Evolutionary conservation across 2,329 filamentous ascomycete species (phyloP).

Genomic region (Monosporascus sp.): DNA sequence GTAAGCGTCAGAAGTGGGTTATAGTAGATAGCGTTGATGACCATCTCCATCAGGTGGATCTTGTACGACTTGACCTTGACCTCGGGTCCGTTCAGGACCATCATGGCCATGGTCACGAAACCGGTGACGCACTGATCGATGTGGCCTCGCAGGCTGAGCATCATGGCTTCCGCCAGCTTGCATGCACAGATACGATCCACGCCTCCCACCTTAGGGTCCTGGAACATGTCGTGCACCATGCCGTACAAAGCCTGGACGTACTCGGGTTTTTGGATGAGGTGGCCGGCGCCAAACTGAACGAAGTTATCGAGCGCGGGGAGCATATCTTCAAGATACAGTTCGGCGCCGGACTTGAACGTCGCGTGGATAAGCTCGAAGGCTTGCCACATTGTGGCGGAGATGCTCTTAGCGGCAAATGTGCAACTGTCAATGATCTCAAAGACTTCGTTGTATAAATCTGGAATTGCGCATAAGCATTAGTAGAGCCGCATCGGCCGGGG

Average conservation of each 20-base stretch:
- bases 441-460: constrained; percentile 92
- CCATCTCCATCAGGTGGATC: constrained; percentile 97
- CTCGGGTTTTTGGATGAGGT: constrained; percentile 74
- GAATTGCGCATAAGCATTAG: constrained; percentile 12
- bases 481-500: constrained; percentile 4
- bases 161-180: constrained; percentile 94
- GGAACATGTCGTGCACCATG: constrained; percentile 95
- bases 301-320: constrained; percentile 97
- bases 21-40: constrained; percentile 98
- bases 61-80: constrained; percentile 88
- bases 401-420: constrained; percentile 93
- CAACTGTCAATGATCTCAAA: constrained; percentile 99
- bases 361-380: constrained; percentile 95
- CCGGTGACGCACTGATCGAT: constrained; percentile 84
- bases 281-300: constrained; percentile 82
- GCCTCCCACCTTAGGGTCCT: constrained; percentile 83
- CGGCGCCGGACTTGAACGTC: constrained; percentile 94
- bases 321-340: constrained; percentile 98
- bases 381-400: constrained; percentile 97
- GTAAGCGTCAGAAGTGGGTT: constrained; percentile 81
- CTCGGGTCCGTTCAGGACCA: constrained; percentile 67
- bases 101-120: constrained; percentile 88
- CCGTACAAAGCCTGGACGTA: constrained; percentile 86
- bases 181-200: constrained; percentile 96
- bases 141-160: constrained; percentile 86